A percentile compares a stretch with the other conserved stretches of the same genome.
These are phyloP conservation scores for Aegilops tauschii DNA, from an alignment of 176 grass and related monocot genomes.

Conservation along the genomic window DNA sequence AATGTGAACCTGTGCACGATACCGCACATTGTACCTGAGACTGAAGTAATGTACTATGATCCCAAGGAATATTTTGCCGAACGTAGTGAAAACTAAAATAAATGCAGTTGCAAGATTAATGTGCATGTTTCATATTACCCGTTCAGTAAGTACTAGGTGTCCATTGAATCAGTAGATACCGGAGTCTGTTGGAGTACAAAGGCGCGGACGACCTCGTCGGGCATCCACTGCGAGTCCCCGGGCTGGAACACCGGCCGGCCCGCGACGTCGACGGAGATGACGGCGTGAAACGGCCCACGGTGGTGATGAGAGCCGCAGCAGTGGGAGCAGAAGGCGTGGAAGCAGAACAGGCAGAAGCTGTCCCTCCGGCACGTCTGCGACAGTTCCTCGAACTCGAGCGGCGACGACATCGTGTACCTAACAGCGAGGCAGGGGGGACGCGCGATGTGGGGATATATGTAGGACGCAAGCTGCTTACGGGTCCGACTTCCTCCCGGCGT, in stretches of 20 bases:
- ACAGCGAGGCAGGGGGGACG: too few species aligned
- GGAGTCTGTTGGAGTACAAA: background rate
- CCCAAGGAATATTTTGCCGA: background rate
- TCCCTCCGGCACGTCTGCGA: background rate
- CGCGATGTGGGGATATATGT: too few species aligned
- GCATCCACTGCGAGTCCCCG: background rate
- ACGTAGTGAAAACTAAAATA: background rate
- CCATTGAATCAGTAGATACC: background rate
- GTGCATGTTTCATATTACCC: background rate
- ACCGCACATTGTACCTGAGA: background rate
- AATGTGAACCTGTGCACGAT: background rate
- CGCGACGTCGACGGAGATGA: background rate
- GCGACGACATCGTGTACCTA: background rate
- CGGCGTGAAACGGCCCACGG: background rate
- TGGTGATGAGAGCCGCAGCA: background rate
- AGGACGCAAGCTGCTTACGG: too few species aligned
- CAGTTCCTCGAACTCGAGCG: constrained; percentile 1
- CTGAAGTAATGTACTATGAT: background rate
- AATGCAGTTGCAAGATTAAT: background rate
- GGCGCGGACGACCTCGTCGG: background rate
- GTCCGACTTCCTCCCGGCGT: too few species aligned
- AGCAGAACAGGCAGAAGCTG: background rate
- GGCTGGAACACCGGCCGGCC: background rate
- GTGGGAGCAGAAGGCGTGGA: constrained; percentile 9
- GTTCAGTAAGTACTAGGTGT: background rate